Conservation (phyloP, 2,329 filamentous ascomycete genomes). For the Apiospora marii region DNA sequence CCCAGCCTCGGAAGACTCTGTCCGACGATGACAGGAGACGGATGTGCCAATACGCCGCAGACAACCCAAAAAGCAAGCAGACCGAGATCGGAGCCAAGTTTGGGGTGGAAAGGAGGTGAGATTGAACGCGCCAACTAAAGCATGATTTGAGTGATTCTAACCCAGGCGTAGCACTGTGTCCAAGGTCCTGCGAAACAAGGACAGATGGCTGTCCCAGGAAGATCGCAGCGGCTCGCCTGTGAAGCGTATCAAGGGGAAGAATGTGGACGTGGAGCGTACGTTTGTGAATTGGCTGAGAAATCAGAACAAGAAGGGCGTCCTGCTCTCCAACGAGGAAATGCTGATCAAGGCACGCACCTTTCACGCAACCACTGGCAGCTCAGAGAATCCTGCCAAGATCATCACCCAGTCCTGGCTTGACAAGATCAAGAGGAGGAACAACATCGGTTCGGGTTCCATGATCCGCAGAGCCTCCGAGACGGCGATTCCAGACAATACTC, state of each 20-base stretch:
- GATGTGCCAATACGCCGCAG: slow-evolving; percentile 94
- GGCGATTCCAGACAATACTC: slow-evolving; percentile 74
- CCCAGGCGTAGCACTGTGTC: slow-evolving; percentile 82
- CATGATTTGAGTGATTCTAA: slow-evolving; percentile 38
- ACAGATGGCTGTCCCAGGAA: slow-evolving; percentile 87
- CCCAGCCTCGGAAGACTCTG: slow-evolving; percentile 83
- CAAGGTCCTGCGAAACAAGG: slow-evolving; percentile 92
- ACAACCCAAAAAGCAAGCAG: slow-evolving; percentile 90
- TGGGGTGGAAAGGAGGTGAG: slow-evolving; percentile 95
- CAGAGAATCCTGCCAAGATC: slow-evolving; percentile 74
- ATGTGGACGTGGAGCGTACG: slow-evolving; percentile 88
- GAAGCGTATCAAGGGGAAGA: slow-evolving; percentile 83
- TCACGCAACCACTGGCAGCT: slow-evolving; percentile 66
- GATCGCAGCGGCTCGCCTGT: slow-evolving; percentile 81
- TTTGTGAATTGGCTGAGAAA: slow-evolving; percentile 88
- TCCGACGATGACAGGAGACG: slow-evolving; percentile 88
- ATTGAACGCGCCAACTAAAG: slow-evolving; percentile 23
- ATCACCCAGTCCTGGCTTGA: slow-evolving; percentile 85
- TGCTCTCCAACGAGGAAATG: slow-evolving; percentile 81
- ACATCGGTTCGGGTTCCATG: slow-evolving; percentile 56
- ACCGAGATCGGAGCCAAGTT: slow-evolving; percentile 96
- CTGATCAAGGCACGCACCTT: slow-evolving; percentile 86
- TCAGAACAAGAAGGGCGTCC: slow-evolving; percentile 76
- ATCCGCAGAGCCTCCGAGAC: slow-evolving; percentile 68
- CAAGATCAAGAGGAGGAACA: slow-evolving; percentile 94